These are phyloP conservation scores for Aureobasidium lini DNA, from an alignment of 2,329 filamentous ascomycete genomes.

Conservation along the genomic window DNA sequence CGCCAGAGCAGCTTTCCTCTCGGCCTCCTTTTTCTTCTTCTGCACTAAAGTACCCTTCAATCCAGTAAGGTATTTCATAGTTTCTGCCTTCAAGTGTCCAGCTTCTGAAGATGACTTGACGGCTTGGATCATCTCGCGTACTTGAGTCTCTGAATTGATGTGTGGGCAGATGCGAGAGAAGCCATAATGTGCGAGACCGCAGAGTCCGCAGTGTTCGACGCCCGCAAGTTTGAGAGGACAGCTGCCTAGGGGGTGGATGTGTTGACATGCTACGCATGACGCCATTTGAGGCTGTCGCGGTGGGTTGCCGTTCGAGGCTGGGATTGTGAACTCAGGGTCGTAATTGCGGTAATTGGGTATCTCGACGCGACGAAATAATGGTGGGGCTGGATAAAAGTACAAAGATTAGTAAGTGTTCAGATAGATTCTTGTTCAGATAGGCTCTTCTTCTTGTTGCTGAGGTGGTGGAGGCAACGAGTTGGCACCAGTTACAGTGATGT, in stretches of 20 bases:
- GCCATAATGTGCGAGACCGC: constrained; percentile 56
- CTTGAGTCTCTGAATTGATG: constrained; percentile 53
- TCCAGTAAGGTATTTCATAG: constrained; percentile 50
- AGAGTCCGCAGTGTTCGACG: constrained; percentile 56
- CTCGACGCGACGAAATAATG: constrained; percentile 19
- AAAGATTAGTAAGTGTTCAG: neutral
- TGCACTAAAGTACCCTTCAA: constrained; percentile 50
- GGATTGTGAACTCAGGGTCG: constrained; percentile 10
- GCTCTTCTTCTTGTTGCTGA: neutral
- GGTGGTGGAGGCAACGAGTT: neutral
- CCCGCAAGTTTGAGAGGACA: constrained; percentile 55
- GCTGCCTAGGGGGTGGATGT: constrained; percentile 47
- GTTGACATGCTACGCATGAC: constrained; percentile 48
- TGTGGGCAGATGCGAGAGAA: constrained; percentile 52
- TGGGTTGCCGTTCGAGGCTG: constrained; percentile 8
- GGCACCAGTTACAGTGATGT: neutral
- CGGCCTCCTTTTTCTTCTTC: constrained; percentile 35
- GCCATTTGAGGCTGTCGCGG: constrained; percentile 16
- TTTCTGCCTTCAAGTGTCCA: constrained; percentile 44
- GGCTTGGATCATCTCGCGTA: constrained; percentile 56
- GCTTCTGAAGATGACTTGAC: constrained; percentile 53
- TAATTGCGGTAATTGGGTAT: constrained; percentile 12
- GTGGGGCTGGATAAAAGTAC: constrained; percentile 2
- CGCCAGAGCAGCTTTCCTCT: constrained; percentile 1
- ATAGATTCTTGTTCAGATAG: neutral